These are phyloP conservation scores for Lachnellula arida DNA, from an alignment of 2,329 filamentous ascomycete genomes.

Conservation along the genomic window DNA sequence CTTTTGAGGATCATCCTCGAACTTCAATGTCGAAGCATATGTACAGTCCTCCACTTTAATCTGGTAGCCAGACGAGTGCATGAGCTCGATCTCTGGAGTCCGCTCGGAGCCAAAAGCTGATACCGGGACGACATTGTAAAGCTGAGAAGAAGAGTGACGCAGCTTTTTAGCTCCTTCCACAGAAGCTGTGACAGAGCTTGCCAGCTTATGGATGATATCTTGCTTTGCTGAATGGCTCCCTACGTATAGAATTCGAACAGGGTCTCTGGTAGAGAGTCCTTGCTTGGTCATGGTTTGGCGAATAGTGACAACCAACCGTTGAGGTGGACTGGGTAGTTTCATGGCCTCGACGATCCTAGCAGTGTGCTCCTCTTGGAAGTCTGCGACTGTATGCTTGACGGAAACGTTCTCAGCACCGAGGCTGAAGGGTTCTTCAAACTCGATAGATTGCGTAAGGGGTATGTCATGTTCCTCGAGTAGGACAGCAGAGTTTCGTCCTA, in stretches of 20 bases:
- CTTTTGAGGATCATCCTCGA: constrained; percentile 32
- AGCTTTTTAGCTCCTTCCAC: constrained; percentile 29
- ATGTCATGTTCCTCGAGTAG: constrained; percentile 28
- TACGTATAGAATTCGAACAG: constrained; percentile 46
- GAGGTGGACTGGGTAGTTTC: constrained; percentile 32
- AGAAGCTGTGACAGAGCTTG: constrained; percentile 43
- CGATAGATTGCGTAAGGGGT: constrained; percentile 36
- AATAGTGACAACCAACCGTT: constrained; percentile 39
- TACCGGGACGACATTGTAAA: constrained; percentile 49
- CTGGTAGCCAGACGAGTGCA: constrained; percentile 46
- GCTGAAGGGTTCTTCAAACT: constrained; percentile 40
- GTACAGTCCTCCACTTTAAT: constrained; percentile 48
- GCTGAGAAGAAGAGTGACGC: constrained; percentile 36
- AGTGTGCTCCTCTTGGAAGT: constrained; percentile 40
- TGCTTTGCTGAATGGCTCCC: constrained; percentile 39
- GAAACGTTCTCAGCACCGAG: constrained; percentile 37
- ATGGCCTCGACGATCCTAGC: constrained; percentile 33
- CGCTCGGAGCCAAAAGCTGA: constrained; percentile 43
- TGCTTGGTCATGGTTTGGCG: constrained; percentile 46
- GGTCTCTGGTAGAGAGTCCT: constrained; percentile 41
- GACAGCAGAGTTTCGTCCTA: constrained; percentile 27
- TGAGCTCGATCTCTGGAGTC: constrained; percentile 46
- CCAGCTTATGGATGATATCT: constrained; percentile 43
- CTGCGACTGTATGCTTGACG: constrained; percentile 43
- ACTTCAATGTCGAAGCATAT: constrained; percentile 34